phyloP scores from a whole-genome alignment of 176 grass and related monocot species.

The Paspalum vaginatum region DNA sequence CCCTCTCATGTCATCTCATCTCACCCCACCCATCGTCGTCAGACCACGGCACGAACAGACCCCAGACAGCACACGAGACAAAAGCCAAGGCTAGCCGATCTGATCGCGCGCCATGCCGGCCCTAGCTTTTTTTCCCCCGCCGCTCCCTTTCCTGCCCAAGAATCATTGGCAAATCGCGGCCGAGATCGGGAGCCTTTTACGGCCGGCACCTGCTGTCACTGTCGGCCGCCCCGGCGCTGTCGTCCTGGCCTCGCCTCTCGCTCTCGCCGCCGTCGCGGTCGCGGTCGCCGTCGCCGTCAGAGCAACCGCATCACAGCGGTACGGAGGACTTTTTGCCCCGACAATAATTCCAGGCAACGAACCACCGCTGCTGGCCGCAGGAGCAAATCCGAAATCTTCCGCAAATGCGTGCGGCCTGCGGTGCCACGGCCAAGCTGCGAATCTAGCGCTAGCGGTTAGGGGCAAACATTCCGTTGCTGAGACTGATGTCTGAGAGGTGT shows the following conservation, averaged over 20 bases:
- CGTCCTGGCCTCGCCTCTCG: not conserved
- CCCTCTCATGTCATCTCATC: not conserved
- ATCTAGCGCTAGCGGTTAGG: constrained; percentile 49
- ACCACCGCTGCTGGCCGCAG: too few species aligned
- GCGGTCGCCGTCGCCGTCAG: constrained; percentile 1
- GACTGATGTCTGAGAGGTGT: not conserved
- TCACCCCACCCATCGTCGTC: too few species aligned
- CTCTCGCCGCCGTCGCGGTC: not conserved
- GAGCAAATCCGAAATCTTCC: constrained; percentile 30
- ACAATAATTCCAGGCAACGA: constrained; percentile 44
- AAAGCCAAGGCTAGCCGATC: constrained; percentile 37
- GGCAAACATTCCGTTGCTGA: constrained; percentile 49
- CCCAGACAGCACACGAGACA: constrained; percentile 24
- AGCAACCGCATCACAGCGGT: not conserved
- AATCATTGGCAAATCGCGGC: constrained; percentile 27
- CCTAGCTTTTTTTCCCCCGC: too few species aligned
- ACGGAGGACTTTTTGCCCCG: not conserved
- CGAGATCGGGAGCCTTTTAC: constrained; percentile 2
- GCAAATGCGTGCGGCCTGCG: not conserved
- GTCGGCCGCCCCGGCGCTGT: not conserved
- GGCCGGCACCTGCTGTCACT: constrained; percentile 19
- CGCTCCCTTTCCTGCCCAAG: constrained; percentile 22
- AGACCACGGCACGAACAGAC: not conserved
- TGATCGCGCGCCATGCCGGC: not conserved
- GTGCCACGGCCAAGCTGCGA: not conserved